phyloP scores from a whole-genome alignment of 768 basidiomycete species.

The Termitomyces heimii region DNA sequence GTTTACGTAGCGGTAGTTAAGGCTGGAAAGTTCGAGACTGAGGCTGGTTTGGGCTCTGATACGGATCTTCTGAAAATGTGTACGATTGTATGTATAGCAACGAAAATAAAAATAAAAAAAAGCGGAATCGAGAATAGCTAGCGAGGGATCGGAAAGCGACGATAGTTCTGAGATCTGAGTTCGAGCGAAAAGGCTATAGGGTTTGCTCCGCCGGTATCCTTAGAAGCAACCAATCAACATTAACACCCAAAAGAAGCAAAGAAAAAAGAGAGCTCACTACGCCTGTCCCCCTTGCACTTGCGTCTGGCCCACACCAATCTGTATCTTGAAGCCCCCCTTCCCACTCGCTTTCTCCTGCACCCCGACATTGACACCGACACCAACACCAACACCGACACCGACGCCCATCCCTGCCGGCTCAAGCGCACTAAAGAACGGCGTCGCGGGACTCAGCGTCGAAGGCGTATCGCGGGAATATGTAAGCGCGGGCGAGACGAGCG shows the following conservation, averaged over 20 bases:
- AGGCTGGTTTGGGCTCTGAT: neutral
- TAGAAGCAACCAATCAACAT: neutral
- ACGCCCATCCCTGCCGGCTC: constrained; percentile 33
- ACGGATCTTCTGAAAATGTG: neutral
- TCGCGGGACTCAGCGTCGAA: constrained; percentile 64
- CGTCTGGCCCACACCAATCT: neutral
- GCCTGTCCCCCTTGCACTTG: neutral
- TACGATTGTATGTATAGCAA: neutral
- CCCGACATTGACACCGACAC: neutral
- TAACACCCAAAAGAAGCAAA: neutral
- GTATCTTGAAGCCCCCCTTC: neutral
- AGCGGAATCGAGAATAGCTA: neutral
- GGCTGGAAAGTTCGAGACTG: neutral
- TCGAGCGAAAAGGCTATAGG: neutral
- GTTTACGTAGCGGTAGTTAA: neutral
- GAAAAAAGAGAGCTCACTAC: neutral
- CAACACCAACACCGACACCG: neutral
- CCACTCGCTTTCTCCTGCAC: neutral
- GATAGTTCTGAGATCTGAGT: neutral
- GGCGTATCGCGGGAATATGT: constrained; percentile 62
- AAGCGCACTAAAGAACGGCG: constrained; percentile 66
- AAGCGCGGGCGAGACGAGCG: constrained; percentile 59
- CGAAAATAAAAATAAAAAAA: neutral
- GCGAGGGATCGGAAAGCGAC: neutral
- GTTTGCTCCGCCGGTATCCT: neutral